Conservation (phyloP, 1,139 yeast genomes). For the Candida smagusa region DNA sequence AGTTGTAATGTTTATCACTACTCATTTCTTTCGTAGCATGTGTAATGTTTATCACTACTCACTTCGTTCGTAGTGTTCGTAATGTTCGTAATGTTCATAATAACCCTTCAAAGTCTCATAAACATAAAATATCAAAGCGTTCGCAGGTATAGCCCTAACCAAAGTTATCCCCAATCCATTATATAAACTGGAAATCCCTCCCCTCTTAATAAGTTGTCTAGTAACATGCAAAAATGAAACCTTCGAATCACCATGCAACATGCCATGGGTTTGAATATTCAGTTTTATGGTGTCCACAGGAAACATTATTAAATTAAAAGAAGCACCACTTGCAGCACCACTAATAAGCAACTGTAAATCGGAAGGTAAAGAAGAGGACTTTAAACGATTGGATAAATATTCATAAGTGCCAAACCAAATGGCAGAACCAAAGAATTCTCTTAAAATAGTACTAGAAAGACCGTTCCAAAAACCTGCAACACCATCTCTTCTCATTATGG, state of each 20-base stretch:
- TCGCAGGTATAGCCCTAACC: conserved; percentile 82
- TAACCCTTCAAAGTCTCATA: conserved; percentile 63
- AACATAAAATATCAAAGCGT: conserved; percentile 78
- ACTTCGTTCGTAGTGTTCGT: too few relatives aligned
- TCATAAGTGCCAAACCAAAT: conserved; percentile 95
- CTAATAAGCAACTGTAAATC: conserved; percentile 59
- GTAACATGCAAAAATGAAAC: conserved; percentile 11
- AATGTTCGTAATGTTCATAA: conserved; percentile 14
- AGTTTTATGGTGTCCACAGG: conserved; percentile 93
- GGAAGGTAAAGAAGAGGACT: conserved; percentile 20
- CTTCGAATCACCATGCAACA: conserved; percentile 13
- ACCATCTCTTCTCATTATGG: conserved; percentile 52
- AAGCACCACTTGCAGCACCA: conserved; percentile 86
- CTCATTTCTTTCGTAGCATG: too few relatives aligned
- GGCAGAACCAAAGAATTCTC: conserved; percentile 90
- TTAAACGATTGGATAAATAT: conserved; percentile 41
- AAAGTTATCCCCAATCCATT: conserved; percentile 85
- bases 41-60: too few relatives aligned
- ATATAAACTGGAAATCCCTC: conserved; percentile 68
- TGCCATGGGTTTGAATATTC: conserved; percentile 69
- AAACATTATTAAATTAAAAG: conserved; percentile 74
- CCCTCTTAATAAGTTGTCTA: conserved; percentile 37
- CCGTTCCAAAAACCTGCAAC: conserved; percentile 71
- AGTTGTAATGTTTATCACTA: too few relatives aligned
- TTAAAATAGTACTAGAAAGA: conserved; percentile 72